Percentiles rank a stretch among this genome's conserved stretches.
phyloP scores from a whole-genome alignment of 331 rosid species.

The Rosa hybrid region DNA sequence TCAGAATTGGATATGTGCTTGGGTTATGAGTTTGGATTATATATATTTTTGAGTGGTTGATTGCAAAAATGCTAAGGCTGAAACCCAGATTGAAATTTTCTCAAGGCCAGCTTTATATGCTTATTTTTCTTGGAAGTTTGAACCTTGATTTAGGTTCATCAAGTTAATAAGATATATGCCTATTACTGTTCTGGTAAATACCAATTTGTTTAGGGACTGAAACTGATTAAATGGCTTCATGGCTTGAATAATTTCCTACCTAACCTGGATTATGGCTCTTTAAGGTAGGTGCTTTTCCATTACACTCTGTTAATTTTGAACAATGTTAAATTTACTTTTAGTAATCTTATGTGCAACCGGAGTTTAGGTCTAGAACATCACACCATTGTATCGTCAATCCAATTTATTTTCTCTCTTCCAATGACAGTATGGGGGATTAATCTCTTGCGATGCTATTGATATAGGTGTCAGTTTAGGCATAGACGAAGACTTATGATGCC shows the following conservation, averaged over 20 bases:
- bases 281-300: background rate
- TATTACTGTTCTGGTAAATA: background rate
- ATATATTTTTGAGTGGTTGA: background rate
- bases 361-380: background rate
- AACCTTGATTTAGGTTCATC: background rate
- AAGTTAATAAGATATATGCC: background rate
- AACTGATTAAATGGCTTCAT: background rate
- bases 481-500: too few species aligned
- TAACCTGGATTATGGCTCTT: background rate
- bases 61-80: background rate
- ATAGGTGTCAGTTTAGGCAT: too few species aligned
- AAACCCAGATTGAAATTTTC: constrained; percentile 9
- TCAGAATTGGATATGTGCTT: background rate
- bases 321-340: background rate
- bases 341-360: background rate
- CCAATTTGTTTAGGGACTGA: background rate
- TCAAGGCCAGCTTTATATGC: background rate
- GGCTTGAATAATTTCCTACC: background rate
- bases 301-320: background rate
- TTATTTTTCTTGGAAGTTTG: background rate
- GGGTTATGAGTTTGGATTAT: too few species aligned
- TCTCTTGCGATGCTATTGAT: background rate
- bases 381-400: background rate
- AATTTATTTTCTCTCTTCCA: background rate
- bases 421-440: background rate